Evolutionary conservation across 768 basidiomycete species (phyloP), one percentile per base, ranked within the genome.

Genomic region (Termitomyces sp.): DNA sequence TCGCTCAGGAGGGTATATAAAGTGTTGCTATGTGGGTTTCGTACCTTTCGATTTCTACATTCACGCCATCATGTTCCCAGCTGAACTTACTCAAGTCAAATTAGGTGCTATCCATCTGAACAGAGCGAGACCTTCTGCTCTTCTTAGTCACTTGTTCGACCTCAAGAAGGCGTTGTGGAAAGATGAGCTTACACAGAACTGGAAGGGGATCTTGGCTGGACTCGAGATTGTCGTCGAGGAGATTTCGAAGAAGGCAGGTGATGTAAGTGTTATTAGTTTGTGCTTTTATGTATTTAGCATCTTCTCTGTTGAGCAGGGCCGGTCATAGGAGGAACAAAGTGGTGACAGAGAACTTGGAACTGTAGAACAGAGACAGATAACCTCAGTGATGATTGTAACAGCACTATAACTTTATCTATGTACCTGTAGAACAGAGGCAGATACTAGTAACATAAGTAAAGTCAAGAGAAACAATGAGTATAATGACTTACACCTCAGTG

Each of bases 141-240:
- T 89, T 5, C 86, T 86, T 0, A 63, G 71, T 8, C 77, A 87
- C 0, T 90, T 89, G 58, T 62, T 75, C 0, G 75, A 78, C 6
- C 67, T 91, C 26, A 91, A 92, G 72, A 77, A 75, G 57, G 66
- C 69, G 28, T 57, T 89, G 0, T 80, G 78, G 69, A 68, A 60
- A 9, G 79, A 83, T 10, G 61, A 57, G 2, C 66, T 88, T 10
- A 59, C 70, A 7, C 67, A 78, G 58, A 76, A 77, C 45, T 89
- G 87, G 86, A 72, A 70, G 43, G 73, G 80, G 35, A 77, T 89
- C 0, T 64, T 87, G 7, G 59, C 59, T 0, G 82, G 79, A 48
- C 72, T 88, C 10, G 73, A 79, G 57, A 58, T 51, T 5, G 75
- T 71, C 3, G 75, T 79, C 0, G 72, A 76, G 37, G 76, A 82